Evolutionary conservation across 306 rosid genomes (phyloP), one percentile per base, ranked within the genome.

Genomic region (Ochetophila trinervis): DNA sequence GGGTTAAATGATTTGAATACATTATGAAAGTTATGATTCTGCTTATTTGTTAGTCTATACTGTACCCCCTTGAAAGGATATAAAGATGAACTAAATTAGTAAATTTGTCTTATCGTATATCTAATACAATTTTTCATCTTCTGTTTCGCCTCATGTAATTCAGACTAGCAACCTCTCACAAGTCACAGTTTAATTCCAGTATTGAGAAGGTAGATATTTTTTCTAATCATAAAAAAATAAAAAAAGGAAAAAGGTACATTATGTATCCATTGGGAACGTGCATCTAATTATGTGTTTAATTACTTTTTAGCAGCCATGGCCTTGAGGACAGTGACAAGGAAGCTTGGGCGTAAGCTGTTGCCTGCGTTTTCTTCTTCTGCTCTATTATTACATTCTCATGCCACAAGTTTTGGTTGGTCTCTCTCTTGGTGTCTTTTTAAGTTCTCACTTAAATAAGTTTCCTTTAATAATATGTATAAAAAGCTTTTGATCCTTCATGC

Each of bases 341-440:
- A 81, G 65, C 60, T 89, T 16, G 82, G 89, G 70, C 69, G 75
- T 57, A 80, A 76, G 68, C 13, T 82, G 22, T 76, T 80, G 22
- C 93, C 88, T 23, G 19, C 67, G 78, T 77, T 85, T 68, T 75
- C 82, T 83, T 67, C 91, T 60, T 67, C 91, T 60, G 70, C 82
- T 53, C 63, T 84, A 72, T 69, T 70, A 20, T 71, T 83, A 20
- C 95, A 93, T 78, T 93, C 98, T 0, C 98, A 93, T 63, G 95
- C 98, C 76, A 89, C 98, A 52, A 89, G 96, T 82, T 93, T 93
- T 22, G 98, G 98, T 92, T 69, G 2, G 96, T 79, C 68, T 53
- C 60, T n/a, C 60, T 36, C 42, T 47, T 18, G 37, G 50, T 13
- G 49, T 40, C 19, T 4, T 34, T 16, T 7, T 61, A 7, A 22